Percentiles rank a stretch among this genome's conserved stretches.
These are phyloP conservation scores for Fraxinus cuspidata DNA, from an alignment of 257 asterid genomes.

Conservation along the genomic window DNA sequence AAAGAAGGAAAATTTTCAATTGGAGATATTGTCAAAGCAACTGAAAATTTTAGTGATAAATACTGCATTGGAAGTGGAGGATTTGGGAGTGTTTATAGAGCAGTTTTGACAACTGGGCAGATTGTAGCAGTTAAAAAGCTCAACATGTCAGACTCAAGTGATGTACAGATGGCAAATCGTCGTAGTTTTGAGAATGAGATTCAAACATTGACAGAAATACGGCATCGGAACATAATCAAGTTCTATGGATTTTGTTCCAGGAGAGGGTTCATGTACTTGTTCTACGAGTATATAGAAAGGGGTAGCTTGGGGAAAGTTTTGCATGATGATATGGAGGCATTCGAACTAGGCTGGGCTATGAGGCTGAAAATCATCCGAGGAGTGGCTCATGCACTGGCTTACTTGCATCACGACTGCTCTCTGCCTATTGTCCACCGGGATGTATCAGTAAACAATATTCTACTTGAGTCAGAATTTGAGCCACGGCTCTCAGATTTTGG, in stretches of 20 bases:
- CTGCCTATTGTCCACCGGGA: conserved; percentile 90
- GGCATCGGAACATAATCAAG: conserved; percentile 92
- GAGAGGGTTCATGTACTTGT: conserved; percentile 75
- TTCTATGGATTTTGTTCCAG: conserved; percentile 79
- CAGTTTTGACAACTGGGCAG: conserved; percentile 56
- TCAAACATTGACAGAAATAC: conserved; percentile 68
- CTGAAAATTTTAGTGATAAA: conserved; percentile 58
- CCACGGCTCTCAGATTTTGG: conserved; percentile 90
- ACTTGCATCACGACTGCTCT: conserved; percentile 89
- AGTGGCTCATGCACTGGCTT: conserved; percentile 91
- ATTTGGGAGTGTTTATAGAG: conserved; percentile 77
- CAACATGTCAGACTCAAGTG: conserved; percentile 59
- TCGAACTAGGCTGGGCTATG: conserved; percentile 60
- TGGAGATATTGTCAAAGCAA: conserved; percentile 72
- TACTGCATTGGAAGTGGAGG: conserved; percentile 91
- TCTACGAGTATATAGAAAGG: conserved; percentile 77
- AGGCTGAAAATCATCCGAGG: conserved; percentile 78
- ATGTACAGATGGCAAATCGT: conserved; percentile 42
- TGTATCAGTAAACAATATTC: conserved; percentile 65
- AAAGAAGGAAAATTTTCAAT: conserved; percentile 73
- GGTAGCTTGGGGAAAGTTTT: conserved; percentile 71
- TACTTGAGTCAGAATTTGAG: conserved; percentile 71
- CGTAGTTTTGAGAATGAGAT: conserved; percentile 85
- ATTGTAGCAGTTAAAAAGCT: conserved; percentile 80
- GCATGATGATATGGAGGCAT: conserved; percentile 48